A percentile compares a stretch with the other conserved stretches of the same genome.
phyloP scores from a whole-genome alignment of 1,284 basidiomycete genomes.

The Cryptococcus depauperatus region DNA sequence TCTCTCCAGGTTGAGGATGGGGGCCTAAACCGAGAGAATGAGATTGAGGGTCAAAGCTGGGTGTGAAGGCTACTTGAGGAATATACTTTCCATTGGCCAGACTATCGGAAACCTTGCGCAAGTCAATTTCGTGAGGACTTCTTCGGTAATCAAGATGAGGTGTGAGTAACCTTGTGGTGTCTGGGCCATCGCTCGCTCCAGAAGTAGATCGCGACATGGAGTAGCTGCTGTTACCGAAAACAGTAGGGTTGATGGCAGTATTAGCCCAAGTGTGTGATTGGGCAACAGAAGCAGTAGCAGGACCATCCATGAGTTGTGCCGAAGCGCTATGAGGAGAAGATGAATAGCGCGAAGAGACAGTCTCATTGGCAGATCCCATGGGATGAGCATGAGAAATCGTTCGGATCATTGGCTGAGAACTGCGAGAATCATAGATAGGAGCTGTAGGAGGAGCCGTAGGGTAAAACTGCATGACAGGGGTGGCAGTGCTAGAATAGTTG shows the following conservation, averaged over 20 bases:
- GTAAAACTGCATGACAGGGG: slow-evolving; percentile 15
- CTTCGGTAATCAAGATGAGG: slow-evolving; percentile 23
- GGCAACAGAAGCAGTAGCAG: slow-evolving; percentile 16
- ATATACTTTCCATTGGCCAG: slow-evolving; percentile 11
- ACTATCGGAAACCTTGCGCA: slow-evolving; percentile 31
- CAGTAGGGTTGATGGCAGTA: slow-evolving; percentile 7
- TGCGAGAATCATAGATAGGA: slow-evolving; percentile 18
- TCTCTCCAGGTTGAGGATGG: slow-evolving; percentile 24
- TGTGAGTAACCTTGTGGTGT: slow-evolving; percentile 24
- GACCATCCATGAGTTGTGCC: slow-evolving; percentile 12
- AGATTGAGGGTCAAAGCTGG: slow-evolving; percentile 12
- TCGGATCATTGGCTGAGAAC: slow-evolving; percentile 26
- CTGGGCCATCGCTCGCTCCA: slow-evolving; percentile 20
- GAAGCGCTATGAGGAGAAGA: slow-evolving; percentile 25
- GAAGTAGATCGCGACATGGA: slow-evolving; percentile 36
- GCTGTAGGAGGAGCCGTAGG: slow-evolving; percentile 6
- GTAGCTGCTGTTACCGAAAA: slow-evolving; percentile 6
- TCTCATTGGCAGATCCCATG: slow-evolving; percentile 30
- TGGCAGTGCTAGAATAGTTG: slow-evolving; percentile 19
- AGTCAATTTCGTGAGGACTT: slow-evolving; percentile 19
- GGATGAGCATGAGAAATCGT: slow-evolving; percentile 32
- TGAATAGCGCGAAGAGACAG: slow-evolving; percentile 28
- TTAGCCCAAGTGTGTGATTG: slow-evolving; percentile 8
- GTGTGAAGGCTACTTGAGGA: slow-evolving; percentile 7
- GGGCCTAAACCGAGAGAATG: slow-evolving; percentile 9